These are phyloP conservation scores for Fragilariopsis cylindrus DNA, from an alignment of 108 stramenopile species.

Conservation along the genomic window DNA sequence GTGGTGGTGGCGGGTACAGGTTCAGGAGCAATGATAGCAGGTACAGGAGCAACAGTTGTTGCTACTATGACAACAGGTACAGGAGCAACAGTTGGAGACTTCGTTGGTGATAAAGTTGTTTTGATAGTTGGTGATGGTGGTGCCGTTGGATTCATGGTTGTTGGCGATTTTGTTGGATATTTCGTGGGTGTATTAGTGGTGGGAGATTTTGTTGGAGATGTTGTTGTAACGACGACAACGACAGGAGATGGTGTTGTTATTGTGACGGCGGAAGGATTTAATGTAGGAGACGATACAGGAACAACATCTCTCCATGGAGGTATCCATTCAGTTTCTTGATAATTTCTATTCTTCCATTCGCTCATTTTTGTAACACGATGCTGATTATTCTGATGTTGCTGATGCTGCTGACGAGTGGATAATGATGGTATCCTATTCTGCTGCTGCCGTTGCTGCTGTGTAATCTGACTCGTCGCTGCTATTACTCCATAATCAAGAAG, in stretches of 20 bases:
- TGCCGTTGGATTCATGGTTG: not conserved
- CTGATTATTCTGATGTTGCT: too few species aligned
- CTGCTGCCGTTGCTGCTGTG: not conserved
- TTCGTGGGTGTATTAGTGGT: not conserved
- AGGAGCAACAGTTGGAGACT: not conserved
- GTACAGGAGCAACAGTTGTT: not conserved
- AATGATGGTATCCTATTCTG: not conserved
- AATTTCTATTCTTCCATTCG: too few species aligned
- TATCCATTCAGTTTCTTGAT: too few species aligned
- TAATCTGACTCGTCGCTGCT: not conserved
- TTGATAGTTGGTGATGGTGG: not conserved
- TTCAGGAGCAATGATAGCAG: not conserved
- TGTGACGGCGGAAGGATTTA: not conserved
- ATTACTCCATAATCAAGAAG: too few species aligned
- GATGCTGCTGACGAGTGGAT: too few species aligned
- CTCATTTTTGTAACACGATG: too few species aligned
- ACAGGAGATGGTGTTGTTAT: not conserved
- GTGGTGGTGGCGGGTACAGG: not conserved
- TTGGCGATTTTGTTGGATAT: not conserved
- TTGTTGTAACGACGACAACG: not conserved
- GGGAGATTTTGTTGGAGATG: not conserved
- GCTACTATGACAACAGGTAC: too few species aligned
- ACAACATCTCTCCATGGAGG: not conserved
- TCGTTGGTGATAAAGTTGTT: not conserved
- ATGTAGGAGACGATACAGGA: constrained; percentile 4